Evolutionary conservation across 2,329 filamentous ascomycete species (phyloP).

Genomic region (Colletotrichum lentis): DNA sequence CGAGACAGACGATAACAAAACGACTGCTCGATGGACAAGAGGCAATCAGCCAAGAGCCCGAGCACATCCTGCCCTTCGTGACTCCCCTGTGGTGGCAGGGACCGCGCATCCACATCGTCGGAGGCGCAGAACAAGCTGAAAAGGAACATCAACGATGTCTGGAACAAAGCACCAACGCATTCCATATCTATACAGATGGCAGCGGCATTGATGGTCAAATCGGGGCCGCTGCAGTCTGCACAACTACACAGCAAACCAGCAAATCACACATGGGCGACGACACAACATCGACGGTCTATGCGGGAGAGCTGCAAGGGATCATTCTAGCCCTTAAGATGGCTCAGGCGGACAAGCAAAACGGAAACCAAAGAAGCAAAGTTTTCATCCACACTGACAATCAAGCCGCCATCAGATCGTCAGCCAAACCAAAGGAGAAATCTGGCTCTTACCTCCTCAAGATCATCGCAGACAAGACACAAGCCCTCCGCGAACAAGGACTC

Average conservation of each 20-base stretch:
- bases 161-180: not conserved
- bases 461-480: constrained; percentile 3
- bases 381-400: constrained; percentile 19
- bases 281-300: not conserved
- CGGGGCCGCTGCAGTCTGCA: not conserved
- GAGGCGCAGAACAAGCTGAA: not conserved
- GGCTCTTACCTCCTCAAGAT: constrained; percentile 10
- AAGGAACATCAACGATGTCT: constrained; percentile 5
- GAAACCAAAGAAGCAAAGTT: constrained; percentile 2
- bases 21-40: not conserved
- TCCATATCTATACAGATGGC: constrained; percentile 28
- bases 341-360: constrained; percentile 2
- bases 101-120: not conserved
- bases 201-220: constrained; percentile 31
- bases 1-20: constrained; percentile 7
- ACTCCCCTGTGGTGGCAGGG: not conserved
- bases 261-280: constrained; percentile 8
- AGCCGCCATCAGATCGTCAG: constrained; percentile 4
- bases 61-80: constrained; percentile 1
- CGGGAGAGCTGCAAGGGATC: constrained; percentile 2
- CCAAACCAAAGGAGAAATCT: constrained; percentile 3
- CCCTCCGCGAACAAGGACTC: constrained; percentile 4
- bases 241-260: not conserved
- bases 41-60: not conserved
- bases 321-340: constrained; percentile 1